Evolutionary conservation across 2,329 filamentous ascomycete genomes (phyloP), one percentile per base, ranked within the genome.

Genomic region (Chalara sp.): DNA sequence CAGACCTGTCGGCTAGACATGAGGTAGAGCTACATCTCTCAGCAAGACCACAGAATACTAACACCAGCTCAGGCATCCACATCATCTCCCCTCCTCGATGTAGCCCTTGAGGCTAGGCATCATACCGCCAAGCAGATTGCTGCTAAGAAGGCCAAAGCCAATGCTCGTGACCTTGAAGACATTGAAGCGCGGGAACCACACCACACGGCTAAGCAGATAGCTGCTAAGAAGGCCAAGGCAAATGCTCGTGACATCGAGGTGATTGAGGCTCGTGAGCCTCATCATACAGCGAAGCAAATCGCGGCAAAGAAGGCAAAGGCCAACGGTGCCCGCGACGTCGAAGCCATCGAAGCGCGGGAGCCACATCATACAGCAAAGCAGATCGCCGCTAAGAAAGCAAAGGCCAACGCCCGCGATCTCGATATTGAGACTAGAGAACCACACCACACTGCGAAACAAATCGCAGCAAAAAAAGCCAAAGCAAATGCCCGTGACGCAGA

Each of bases 151-250:
- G 35, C 35, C 3, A 39, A 39, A 13, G 13, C 35, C 35, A 10
- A 39, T 11, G 3, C 35, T 39, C 35, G 35, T 39, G 35, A 39
- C 10, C 10, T 13, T 11, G 35, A 39, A 49, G 33, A 21, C 31
- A 13, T 39, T 8, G 53, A 58, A 7, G 39, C 49, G 2, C 42
- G 53, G 3, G 52, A 56, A 7, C 41, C 54, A 1, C 56, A 60
- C n/a, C 55, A 61, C 29, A 63, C 57, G 7, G 57, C 54, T 10
- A 51, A 48, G 6, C 57, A 62, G 10, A 61, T 59, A 4, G 54
- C 49, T 4, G 56, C 55, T 0, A 59, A 61, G 48, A 55, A 57
- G 3, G 54, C 50, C 3, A 56, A 56, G 12, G 53, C 46, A 5
- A 29, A 37, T 21, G 21, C 21, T 21, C 21, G 21, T 3, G 21